phyloP scores from a whole-genome alignment of 2,329 filamentous ascomycete species.

The Delphinella strobiligena region DNA sequence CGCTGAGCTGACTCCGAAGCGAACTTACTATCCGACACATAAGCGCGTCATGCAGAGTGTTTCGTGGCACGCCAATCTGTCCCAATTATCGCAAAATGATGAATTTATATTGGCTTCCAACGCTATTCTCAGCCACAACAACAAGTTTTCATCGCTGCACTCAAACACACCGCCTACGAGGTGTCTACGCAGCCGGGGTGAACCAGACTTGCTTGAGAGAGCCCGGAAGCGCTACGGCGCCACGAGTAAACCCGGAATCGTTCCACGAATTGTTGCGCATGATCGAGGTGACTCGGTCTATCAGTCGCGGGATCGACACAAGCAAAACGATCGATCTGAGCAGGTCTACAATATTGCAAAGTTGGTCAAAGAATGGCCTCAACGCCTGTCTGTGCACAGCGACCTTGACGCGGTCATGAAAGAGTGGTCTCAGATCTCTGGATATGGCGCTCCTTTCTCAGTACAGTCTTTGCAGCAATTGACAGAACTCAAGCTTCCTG shows the following conservation, averaged over 20 bases:
- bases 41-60: slow-evolving; percentile 32
- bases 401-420: neutral
- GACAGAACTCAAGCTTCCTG: neutral
- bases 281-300: neutral
- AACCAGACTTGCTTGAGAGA: neutral
- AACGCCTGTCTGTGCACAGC: neutral
- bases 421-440: neutral
- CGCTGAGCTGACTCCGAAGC: slow-evolving; percentile 20
- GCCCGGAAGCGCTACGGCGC: neutral
- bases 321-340: neutral
- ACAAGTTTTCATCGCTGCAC: neutral
- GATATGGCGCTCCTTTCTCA: neutral
- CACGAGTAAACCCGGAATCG: neutral
- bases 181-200: neutral
- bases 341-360: neutral
- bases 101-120: slow-evolving; percentile 15
- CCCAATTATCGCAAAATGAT: slow-evolving; percentile 31
- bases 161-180: no score
- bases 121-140: slow-evolving; percentile 16
- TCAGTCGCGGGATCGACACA: neutral
- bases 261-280: neutral
- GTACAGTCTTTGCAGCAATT: neutral
- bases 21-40: slow-evolving; percentile 33
- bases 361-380: slow-evolving; percentile 1
- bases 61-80: slow-evolving; percentile 28